Evolutionary conservation across 345 rosid genomes (phyloP).

Genomic region (Hirschfeldia incana): DNA sequence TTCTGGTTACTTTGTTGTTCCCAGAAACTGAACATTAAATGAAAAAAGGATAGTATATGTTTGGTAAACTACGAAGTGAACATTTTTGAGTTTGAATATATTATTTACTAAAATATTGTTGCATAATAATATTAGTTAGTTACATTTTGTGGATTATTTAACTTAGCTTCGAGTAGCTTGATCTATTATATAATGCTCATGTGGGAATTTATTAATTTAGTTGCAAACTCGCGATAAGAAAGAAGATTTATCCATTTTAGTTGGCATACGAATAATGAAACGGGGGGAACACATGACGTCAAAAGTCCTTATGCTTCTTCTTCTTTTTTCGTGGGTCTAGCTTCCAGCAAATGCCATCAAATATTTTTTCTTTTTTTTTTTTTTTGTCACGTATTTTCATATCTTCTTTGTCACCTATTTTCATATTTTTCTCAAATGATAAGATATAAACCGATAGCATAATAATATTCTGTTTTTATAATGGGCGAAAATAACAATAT

Average conservation of each 20-base stretch:
- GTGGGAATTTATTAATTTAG: not conserved
- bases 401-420: slow-evolving; percentile 21
- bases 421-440: not conserved
- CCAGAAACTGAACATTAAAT: slow-evolving; percentile 8
- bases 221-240: not conserved
- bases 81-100: not conserved
- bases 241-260: not conserved
- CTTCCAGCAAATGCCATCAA: slow-evolving; percentile 38
- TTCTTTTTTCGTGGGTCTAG: slow-evolving; percentile 23
- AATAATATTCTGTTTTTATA: not conserved
- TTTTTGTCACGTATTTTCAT: slow-evolving; percentile 17
- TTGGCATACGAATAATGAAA: not conserved
- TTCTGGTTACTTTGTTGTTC: not conserved
- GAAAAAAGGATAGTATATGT: not conserved
- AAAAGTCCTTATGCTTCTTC: slow-evolving; percentile 5
- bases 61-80: not conserved
- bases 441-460: not conserved
- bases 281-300: slow-evolving; percentile 15
- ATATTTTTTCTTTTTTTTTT: too few species aligned
- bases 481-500: not conserved
- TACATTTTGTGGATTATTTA: slow-evolving; percentile 6
- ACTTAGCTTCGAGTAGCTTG: slow-evolving; percentile 14
- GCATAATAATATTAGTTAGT: not conserved
- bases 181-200: not conserved
- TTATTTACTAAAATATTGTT: not conserved